Base-by-base conservation (phyloP, 148 eudicot genomes). In the Nyssa sinensis region DNA sequence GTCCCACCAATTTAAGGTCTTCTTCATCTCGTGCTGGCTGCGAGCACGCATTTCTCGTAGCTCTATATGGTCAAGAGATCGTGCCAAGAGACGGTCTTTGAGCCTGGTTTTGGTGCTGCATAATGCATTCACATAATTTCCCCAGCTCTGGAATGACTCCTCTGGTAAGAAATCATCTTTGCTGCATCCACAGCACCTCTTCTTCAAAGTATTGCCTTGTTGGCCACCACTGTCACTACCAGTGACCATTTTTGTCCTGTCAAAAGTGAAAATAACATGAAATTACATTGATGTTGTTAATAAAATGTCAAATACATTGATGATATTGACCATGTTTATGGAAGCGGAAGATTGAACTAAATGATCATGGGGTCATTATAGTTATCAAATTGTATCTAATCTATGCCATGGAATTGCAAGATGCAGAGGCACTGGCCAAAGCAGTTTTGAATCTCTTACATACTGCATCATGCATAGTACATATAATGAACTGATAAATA, bases 1-100 rank as follows among this genome's bases (percentile, higher is more conserved):
- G 69, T 91, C 96, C 91, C 89, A 89, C 96, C 93, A 89, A 1
- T 59, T 72, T 9, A 91, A 77, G 0, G 86, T 77, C 61, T 72
- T 89, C 84, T 84, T 89, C 93, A 91, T 91, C 29, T 84, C 78
- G 19, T 84, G 27, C 19, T 75, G 67, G 51, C 91, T 87, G n/a
- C 76, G 73, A 2, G 83, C 81, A 49, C 73, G 80, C 55, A 82
- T 75, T 29, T 75, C 79, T 1, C 76, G 11, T 3, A 86, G 53
- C 76, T 89, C 93, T 1, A 53, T 58, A 11, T 68, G 62, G 68
- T 83, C 86, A 1, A 67, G n/a, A 0, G 93, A 89, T 41, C 93
- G 85, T 8, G 87, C 34, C 23, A 78, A 23, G 30, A 87, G 35
- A 21, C 88, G 84, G 74, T 89, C 82, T 31, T 62, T 63, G 32